A percentile compares a stretch with the other conserved stretches of the same genome.
Evolutionary conservation across 805 yeast genomes (phyloP).

Genomic region (Pichia eremophila): DNA sequence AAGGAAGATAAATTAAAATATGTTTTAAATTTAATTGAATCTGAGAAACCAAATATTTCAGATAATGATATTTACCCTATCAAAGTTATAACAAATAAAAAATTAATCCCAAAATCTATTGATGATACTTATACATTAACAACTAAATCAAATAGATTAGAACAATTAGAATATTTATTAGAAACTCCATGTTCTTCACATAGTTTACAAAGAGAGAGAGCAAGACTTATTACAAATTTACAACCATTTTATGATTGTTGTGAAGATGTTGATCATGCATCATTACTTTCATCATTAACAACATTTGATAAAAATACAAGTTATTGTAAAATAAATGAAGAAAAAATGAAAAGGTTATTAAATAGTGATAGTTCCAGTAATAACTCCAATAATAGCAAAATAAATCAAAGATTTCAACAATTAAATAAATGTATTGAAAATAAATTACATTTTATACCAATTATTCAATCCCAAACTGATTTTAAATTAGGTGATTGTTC

Average conservation of each 20-base stretch:
- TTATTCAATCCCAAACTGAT: slow-evolving; percentile 57
- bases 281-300: slow-evolving; percentile 15
- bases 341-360: slow-evolving; percentile 14
- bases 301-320: slow-evolving; percentile 19
- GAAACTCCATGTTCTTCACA: slow-evolving; percentile 29
- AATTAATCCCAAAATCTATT: slow-evolving; percentile 14
- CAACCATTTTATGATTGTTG: slow-evolving; percentile 45
- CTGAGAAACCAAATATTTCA: slow-evolving; percentile 8
- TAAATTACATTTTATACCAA: slow-evolving; percentile 47
- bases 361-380: not conserved
- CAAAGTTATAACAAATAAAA: slow-evolving; percentile 12
- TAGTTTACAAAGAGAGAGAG: slow-evolving; percentile 31
- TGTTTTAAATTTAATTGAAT: slow-evolving; percentile 17
- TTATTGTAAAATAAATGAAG: slow-evolving; percentile 22
- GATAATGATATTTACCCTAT: slow-evolving; percentile 19
- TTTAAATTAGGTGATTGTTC: slow-evolving; percentile 78
- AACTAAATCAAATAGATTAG: slow-evolving; percentile 16
- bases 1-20: slow-evolving; percentile 12
- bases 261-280: slow-evolving; percentile 30
- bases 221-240: slow-evolving; percentile 28
- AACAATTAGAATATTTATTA: slow-evolving; percentile 20
- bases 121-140: slow-evolving; percentile 24
- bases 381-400: slow-evolving; percentile 2
- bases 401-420: slow-evolving; percentile 6
- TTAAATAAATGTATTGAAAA: slow-evolving; percentile 25